Evolutionary conservation across 768 basidiomycete species (phyloP).

Genomic region (Rhodotorula paludigena): DNA sequence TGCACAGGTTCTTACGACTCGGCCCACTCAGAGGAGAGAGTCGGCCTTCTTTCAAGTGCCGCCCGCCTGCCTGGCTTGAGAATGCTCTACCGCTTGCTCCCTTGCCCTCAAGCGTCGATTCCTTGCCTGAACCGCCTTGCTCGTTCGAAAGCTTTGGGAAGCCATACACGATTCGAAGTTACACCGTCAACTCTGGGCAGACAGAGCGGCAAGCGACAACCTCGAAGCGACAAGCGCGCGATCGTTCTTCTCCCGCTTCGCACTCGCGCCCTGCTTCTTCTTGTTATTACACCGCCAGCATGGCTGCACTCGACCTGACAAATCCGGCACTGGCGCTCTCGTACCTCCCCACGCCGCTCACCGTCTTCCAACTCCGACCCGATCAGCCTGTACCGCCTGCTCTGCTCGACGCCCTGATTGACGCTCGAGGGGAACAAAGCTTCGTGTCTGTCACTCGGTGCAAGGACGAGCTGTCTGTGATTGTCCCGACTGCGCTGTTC

Average conservation of each 20-base stretch:
- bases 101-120: too few relatives aligned
- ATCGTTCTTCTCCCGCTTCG: too few relatives aligned
- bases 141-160: too few relatives aligned
- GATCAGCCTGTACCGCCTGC: background rate
- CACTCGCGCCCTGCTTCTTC: background rate
- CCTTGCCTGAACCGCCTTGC: too few relatives aligned
- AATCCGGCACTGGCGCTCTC: constrained; percentile 24
- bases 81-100: too few relatives aligned
- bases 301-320: constrained; percentile 18
- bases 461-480: constrained; percentile 22
- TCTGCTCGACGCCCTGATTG: background rate
- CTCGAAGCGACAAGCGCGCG: background rate
- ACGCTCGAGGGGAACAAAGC: background rate
- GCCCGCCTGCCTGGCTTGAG: too few relatives aligned
- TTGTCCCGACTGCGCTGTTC: background rate
- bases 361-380: constrained; percentile 13
- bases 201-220: background rate
- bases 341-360: constrained; percentile 11
- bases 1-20: too few relatives aligned
- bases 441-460: constrained; percentile 31
- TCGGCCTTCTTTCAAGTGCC: too few relatives aligned
- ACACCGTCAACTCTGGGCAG: background rate
- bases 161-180: background rate
- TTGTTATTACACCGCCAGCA: background rate
- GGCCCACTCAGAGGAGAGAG: too few relatives aligned